These are phyloP conservation scores for Serendipita sp. DNA, from an alignment of 768 basidiomycete species.

Conservation along the genomic window DNA sequence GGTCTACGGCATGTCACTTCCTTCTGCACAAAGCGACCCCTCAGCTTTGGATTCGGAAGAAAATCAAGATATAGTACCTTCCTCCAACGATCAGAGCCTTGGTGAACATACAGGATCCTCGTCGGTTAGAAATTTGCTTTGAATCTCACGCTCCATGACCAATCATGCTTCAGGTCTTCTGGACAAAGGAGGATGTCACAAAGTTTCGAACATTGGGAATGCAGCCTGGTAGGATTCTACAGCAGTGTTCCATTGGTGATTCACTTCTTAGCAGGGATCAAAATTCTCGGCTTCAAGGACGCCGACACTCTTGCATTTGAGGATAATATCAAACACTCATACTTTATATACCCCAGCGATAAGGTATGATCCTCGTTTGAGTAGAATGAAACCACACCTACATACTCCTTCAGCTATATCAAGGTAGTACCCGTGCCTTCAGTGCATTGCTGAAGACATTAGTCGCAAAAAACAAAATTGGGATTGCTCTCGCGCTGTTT, in stretches of 20 bases:
- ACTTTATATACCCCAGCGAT: slow-evolving; percentile 89
- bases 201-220: slow-evolving; percentile 70
- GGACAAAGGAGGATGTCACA: slow-evolving; percentile 65
- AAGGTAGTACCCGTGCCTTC: slow-evolving; percentile 88
- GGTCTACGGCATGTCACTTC: slow-evolving; percentile 28
- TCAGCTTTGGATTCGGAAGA: slow-evolving; percentile 9
- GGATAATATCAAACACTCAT: slow-evolving; percentile 83
- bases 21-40: slow-evolving; percentile 16
- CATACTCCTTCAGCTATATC: slow-evolving; percentile 38
- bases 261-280: slow-evolving; percentile 42
- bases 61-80: slow-evolving; percentile 8
- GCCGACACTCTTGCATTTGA: slow-evolving; percentile 54
- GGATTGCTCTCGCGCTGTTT: slow-evolving; percentile 52
- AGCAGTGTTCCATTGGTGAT: not conserved
- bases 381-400: not conserved
- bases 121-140: not conserved
- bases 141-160: not conserved
- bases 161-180: slow-evolving; percentile 45
- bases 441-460: slow-evolving; percentile 72
- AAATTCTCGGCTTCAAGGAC: slow-evolving; percentile 84
- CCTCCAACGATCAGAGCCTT: slow-evolving; percentile 5
- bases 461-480: slow-evolving; percentile 68
- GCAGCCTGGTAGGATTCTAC: slow-evolving; percentile 43
- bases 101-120: not conserved
- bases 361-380: slow-evolving; percentile 30